These are phyloP conservation scores for Aureobasidium sp. DNA, from an alignment of 2,329 filamentous ascomycete species.

Conservation along the genomic window DNA sequence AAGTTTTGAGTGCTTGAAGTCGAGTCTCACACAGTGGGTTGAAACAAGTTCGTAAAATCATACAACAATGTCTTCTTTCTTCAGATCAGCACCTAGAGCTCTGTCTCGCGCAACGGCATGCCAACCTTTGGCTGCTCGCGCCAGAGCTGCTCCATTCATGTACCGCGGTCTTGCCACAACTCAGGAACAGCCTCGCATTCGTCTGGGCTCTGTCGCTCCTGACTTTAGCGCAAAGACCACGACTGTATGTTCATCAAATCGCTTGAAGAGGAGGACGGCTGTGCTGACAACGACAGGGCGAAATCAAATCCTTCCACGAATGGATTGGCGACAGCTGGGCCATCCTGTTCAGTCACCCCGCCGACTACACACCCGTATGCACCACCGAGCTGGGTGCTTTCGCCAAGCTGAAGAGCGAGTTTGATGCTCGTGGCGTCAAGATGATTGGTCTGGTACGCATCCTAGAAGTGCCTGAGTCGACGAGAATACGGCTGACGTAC, in stretches of 20 bases:
- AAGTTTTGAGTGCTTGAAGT: background rate
- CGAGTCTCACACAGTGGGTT: background rate
- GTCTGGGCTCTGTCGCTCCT: slow-evolving; percentile 53
- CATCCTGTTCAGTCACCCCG: slow-evolving; percentile 77
- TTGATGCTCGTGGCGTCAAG: slow-evolving; percentile 79
- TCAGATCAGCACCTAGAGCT: slow-evolving; percentile 32
- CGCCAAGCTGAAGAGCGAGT: slow-evolving; percentile 81
- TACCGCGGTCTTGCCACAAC: slow-evolving; percentile 34
- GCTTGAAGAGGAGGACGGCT: background rate
- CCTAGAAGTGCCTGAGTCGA: background rate
- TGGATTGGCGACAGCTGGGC: slow-evolving; percentile 75
- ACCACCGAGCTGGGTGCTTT: slow-evolving; percentile 93
- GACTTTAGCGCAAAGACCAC: slow-evolving; percentile 83
- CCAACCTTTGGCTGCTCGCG: slow-evolving; percentile 25
- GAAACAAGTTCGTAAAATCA: background rate
- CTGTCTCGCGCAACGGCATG: slow-evolving; percentile 25
- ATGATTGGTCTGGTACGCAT: slow-evolving; percentile 64
- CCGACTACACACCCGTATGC: slow-evolving; percentile 89
- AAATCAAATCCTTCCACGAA: slow-evolving; percentile 67
- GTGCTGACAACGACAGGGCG: background rate
- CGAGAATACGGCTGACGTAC: background rate
- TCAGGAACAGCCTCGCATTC: slow-evolving; percentile 35
- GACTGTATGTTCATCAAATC: slow-evolving; percentile 32
- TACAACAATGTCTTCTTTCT: slow-evolving; percentile 29
- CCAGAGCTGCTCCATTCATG: slow-evolving; percentile 26